These are phyloP conservation scores for Abelmoschus esculentus DNA, from an alignment of 345 rosid genomes.

Conservation along the genomic window DNA sequence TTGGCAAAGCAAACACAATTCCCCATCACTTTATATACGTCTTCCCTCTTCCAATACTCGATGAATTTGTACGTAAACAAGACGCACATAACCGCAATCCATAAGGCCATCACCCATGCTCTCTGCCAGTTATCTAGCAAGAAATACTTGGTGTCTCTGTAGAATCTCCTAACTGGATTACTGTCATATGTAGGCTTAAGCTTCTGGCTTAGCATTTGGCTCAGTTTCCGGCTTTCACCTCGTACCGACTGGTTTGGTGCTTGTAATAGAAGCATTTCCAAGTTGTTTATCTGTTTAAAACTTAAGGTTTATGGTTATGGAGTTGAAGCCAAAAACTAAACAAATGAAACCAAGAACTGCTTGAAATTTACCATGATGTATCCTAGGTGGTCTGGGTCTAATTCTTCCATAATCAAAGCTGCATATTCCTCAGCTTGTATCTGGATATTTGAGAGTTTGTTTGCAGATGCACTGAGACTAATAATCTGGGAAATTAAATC, in stretches of 20 bases:
- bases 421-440: not conserved
- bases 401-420: not conserved
- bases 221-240: conserved; percentile 61
- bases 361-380: conserved; percentile 52
- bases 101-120: conserved; percentile 57
- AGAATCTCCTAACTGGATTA: conserved; percentile 43
- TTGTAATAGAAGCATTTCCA: conserved; percentile 60
- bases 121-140: conserved; percentile 69
- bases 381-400: conserved; percentile 65
- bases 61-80: conserved; percentile 53
- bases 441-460: not conserved
- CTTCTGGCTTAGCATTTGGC: conserved; percentile 68
- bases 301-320: not conserved
- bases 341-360: not conserved
- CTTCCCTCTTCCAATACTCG: conserved; percentile 44
- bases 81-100: conserved; percentile 52
- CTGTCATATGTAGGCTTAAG: conserved; percentile 47
- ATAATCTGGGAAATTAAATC: conserved; percentile 42
- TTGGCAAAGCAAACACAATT: conserved; percentile 68
- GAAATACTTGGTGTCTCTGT: conserved; percentile 37
- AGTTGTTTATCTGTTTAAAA: conserved; percentile 42
- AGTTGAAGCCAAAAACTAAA: not conserved
- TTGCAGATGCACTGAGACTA: conserved; percentile 32
- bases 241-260: conserved; percentile 40
- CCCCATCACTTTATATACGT: conserved; percentile 54